Evolutionary conservation across 371 early-diverging fungal genomes (phyloP).

Genomic region (Neoconidiobolus thromboides): DNA sequence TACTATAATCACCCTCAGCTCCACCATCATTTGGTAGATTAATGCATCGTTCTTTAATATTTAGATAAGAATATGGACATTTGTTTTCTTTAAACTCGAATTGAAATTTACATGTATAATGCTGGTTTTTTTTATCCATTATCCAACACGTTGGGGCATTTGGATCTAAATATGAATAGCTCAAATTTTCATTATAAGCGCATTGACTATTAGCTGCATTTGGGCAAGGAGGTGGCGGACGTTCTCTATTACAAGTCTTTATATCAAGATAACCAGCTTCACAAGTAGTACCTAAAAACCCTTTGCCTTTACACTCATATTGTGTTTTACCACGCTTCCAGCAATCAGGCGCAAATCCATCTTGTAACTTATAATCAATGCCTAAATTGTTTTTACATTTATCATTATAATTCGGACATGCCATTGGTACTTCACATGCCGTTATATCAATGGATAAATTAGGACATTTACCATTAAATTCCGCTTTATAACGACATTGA

Average conservation of each 20-base stretch:
- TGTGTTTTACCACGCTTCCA: background rate
- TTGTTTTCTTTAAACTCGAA: background rate
- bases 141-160: background rate
- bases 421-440: background rate
- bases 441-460: background rate
- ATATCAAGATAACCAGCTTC: background rate
- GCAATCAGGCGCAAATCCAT: background rate
- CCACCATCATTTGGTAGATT: background rate
- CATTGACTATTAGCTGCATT: background rate
- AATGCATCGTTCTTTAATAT: background rate
- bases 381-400: background rate
- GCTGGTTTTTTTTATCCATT: background rate
- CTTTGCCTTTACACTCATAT: background rate
- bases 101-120: background rate
- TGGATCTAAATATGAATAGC: background rate
- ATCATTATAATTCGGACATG: background rate
- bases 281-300: background rate
- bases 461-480: background rate
- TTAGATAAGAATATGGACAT: background rate
- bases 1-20: background rate
- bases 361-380: background rate
- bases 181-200: background rate
- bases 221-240: background rate
- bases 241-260: background rate
- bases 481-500: background rate